Evolutionary conservation across 768 basidiomycete species (phyloP).

Genomic region (Amanita phalloides): DNA sequence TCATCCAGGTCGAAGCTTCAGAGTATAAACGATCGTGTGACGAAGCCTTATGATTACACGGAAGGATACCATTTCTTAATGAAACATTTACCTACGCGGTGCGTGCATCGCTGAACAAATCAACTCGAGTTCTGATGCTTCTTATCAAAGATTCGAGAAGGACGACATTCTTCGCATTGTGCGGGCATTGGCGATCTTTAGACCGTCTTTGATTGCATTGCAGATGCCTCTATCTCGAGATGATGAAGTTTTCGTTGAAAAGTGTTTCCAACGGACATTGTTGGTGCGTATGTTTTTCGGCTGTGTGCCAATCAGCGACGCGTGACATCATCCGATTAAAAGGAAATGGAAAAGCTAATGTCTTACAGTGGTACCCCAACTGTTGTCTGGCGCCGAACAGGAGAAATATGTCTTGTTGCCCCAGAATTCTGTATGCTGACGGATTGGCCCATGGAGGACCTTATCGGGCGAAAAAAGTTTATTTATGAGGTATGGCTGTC

Average conservation of each 20-base stretch:
- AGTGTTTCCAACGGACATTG: constrained; percentile 88
- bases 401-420: constrained; percentile 94
- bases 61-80: constrained; percentile 96
- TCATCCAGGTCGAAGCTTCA: constrained; percentile 31
- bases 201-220: constrained; percentile 93
- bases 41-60: constrained; percentile 85
- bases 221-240: constrained; percentile 97
- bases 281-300: constrained; percentile 37
- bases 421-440: constrained; percentile 95
- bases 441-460: constrained; percentile 80
- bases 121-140: constrained; percentile 30
- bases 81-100: constrained; percentile 84
- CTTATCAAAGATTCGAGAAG: constrained; percentile 74
- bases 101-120: constrained; percentile 29
- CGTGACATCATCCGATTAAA: constrained; percentile 8
- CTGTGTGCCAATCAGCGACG: constrained; percentile 7
- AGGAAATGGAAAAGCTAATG: constrained; percentile 97
- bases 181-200: constrained; percentile 86
- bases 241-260: constrained; percentile 94
- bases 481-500: constrained; percentile 49
- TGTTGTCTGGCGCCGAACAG: constrained; percentile 95
- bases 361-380: constrained; percentile 96
- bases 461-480: constrained; percentile 49
- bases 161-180: constrained; percentile 92
- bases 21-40: constrained; percentile 55